phyloP scores from a whole-genome alignment of 768 basidiomycete species.

The Suillus variegatus region DNA sequence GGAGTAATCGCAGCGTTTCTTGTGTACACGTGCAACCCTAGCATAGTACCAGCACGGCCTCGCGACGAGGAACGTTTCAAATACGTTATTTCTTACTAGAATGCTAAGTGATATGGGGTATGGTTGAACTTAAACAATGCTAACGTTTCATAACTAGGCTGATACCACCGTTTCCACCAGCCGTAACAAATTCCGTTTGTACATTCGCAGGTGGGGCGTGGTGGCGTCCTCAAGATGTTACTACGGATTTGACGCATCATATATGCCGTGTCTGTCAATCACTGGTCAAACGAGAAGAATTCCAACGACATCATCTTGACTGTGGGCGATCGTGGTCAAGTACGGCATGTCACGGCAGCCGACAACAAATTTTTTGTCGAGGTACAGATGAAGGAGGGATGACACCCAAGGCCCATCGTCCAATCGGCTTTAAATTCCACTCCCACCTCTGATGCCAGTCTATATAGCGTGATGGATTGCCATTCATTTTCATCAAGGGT shows the following conservation, averaged over 20 bases:
- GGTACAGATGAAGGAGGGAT: neutral
- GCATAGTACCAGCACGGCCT: neutral
- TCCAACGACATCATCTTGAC: neutral
- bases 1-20: constrained; percentile 9
- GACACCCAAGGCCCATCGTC: neutral
- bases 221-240: neutral
- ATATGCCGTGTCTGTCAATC: neutral
- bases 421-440: neutral
- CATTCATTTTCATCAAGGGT: constrained; percentile 1
- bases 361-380: neutral
- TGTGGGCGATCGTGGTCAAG: neutral
- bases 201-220: neutral
- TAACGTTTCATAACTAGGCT: neutral
- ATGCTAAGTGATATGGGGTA: neutral
- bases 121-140: neutral
- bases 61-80: neutral
- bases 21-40: neutral
- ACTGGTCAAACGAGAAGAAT: neutral
- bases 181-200: neutral
- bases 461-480: constrained; percentile 3
- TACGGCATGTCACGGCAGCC: neutral
- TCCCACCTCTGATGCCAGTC: neutral
- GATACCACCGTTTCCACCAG: neutral
- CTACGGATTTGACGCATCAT: neutral
- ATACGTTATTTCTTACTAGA: neutral